These are phyloP conservation scores for Eimeria falciformis DNA, from an alignment of 169 alveolate species.

Conservation along the genomic window DNA sequence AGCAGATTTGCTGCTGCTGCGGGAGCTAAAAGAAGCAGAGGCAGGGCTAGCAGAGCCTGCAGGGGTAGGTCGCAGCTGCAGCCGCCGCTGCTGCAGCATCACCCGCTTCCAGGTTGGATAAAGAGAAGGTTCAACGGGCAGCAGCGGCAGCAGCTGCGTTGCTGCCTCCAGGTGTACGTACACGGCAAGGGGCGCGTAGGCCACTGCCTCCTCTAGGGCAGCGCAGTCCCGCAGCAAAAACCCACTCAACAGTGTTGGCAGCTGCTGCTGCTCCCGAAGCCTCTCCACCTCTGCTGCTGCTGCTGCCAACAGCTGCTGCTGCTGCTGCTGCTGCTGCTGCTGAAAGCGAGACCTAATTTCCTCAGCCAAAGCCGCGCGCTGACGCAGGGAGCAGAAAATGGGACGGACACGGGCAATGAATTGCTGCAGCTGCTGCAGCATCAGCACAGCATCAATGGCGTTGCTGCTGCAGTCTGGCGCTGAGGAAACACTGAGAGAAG, in stretches of 20 bases:
- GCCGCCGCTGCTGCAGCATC: slow-evolving; percentile 53
- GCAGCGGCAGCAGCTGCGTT: slow-evolving; percentile 23
- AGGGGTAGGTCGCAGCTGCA: slow-evolving; percentile 36
- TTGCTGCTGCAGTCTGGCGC: not conserved
- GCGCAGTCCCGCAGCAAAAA: slow-evolving; percentile 69
- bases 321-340: slow-evolving; percentile 60
- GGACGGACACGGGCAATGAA: not conserved
- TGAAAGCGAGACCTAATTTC: not conserved
- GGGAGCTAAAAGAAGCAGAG: not conserved
- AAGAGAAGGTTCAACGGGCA: slow-evolving; percentile 41
- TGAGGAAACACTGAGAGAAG: not conserved
- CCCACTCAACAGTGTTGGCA: slow-evolving; percentile 5
- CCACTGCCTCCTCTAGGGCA: slow-evolving; percentile 76
- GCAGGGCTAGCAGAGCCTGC: slow-evolving; percentile 4
- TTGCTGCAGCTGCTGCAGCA: slow-evolving; percentile 26
- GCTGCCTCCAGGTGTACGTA: slow-evolving; percentile 67
- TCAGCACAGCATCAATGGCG: not conserved
- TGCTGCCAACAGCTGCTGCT: slow-evolving; percentile 32
- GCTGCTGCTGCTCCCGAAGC: slow-evolving; percentile 16
- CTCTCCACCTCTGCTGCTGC: slow-evolving; percentile 59
- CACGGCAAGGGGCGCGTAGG: slow-evolving; percentile 76
- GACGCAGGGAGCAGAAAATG: not conserved
- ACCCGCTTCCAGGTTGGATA: slow-evolving; percentile 59
- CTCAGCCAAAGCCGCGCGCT: slow-evolving; percentile 29
- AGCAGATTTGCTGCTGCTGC: not conserved